Percentiles rank a stretch among this genome's conserved stretches.
These are phyloP conservation scores for Venturia effusa DNA, from an alignment of 2,329 filamentous ascomycete species.

Conservation along the genomic window DNA sequence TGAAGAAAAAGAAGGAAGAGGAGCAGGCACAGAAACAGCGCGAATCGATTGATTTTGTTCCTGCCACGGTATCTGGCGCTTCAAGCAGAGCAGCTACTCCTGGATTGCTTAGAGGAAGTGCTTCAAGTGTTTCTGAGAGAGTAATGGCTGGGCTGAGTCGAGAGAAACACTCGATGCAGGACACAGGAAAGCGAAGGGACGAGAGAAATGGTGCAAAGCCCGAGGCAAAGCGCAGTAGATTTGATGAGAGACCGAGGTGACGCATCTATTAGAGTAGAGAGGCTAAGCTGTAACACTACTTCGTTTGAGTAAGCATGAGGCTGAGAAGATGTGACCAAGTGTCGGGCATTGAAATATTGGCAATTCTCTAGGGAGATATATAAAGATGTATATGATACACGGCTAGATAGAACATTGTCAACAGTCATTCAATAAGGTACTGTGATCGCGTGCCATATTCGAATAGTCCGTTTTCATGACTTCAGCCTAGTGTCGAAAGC, in stretches of 20 bases:
- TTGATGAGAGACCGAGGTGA: constrained; percentile 5
- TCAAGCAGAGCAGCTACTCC: constrained; percentile 19
- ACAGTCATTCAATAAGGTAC: not conserved
- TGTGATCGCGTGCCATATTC: not conserved
- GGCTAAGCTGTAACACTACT: not conserved
- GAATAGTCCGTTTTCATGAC: not conserved
- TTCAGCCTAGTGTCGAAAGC: not conserved
- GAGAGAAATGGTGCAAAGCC: not conserved
- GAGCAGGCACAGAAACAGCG: constrained; percentile 13
- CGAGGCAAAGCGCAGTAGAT: not conserved
- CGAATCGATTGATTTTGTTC: constrained; percentile 22
- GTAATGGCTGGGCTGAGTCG: constrained; percentile 16
- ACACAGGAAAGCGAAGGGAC: constrained; percentile 3
- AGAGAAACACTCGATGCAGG: constrained; percentile 3
- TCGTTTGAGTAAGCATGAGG: not conserved
- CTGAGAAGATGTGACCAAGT: not conserved
- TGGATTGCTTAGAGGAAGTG: not conserved
- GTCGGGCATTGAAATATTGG: not conserved
- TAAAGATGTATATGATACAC: too few species aligned
- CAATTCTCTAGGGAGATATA: not conserved
- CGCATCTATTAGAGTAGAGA: not conserved
- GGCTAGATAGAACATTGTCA: too few species aligned
- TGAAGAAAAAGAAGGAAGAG: constrained; percentile 21
- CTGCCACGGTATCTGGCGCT: constrained; percentile 16
- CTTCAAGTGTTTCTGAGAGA: constrained; percentile 16